phyloP scores from a whole-genome alignment of 2,329 filamentous ascomycete genomes.

The Stagonosporopsis vannaccii region DNA sequence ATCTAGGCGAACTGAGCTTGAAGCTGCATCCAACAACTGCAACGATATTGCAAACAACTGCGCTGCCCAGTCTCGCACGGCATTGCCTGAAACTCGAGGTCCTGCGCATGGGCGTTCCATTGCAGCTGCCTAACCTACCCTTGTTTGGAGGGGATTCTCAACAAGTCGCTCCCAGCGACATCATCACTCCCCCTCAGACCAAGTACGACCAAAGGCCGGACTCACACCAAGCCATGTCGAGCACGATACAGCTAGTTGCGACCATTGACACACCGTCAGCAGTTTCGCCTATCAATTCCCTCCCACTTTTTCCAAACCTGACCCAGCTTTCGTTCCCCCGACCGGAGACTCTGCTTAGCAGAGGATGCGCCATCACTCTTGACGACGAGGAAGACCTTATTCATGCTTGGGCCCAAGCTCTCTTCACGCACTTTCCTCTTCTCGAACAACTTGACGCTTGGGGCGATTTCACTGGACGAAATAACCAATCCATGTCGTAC shows the following conservation, averaged over 20 bases:
- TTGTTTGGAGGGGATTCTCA: conserved; percentile 9
- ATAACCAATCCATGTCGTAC: conserved; percentile 41
- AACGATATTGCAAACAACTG: conserved; percentile 30
- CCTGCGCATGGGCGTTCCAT: conserved; percentile 37
- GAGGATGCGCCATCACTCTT: conserved; percentile 28
- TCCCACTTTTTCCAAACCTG: conserved; percentile 35
- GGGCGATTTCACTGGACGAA: conserved; percentile 41
- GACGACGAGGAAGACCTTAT: conserved; percentile 38
- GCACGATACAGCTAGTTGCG: neutral
- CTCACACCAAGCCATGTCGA: conserved; percentile 17
- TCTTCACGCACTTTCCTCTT: conserved; percentile 37
- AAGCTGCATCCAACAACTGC: conserved; percentile 40
- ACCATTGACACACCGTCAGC: neutral
- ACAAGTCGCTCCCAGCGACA: conserved; percentile 13
- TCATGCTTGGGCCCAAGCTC: conserved; percentile 35
- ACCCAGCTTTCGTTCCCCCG: conserved; percentile 39
- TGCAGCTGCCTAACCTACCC: conserved; percentile 32
- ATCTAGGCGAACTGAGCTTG: conserved; percentile 31
- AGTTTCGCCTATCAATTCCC: neutral
- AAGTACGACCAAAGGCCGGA: conserved; percentile 6
- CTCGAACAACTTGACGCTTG: conserved; percentile 45
- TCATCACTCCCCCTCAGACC: conserved; percentile 17
- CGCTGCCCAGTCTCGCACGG: conserved; percentile 36
- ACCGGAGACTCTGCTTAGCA: conserved; percentile 36
- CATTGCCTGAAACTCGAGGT: conserved; percentile 37